phyloP scores from a whole-genome alignment of 495 filamentous ascomycete species.

The Hypoxylon lenormandii region DNA sequence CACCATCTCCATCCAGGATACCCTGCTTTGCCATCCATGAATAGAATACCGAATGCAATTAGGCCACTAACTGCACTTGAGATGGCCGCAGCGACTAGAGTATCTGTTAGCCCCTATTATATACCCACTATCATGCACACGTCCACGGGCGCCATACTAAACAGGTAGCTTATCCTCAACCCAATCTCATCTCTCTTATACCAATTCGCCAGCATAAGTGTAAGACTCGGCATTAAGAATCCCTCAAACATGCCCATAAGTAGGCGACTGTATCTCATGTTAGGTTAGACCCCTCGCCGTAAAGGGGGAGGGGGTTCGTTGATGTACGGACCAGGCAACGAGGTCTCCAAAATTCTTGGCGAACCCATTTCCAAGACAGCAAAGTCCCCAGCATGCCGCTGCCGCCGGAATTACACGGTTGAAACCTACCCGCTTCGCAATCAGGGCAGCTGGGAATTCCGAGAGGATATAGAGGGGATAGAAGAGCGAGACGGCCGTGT shows the following conservation, averaged over 20 bases:
- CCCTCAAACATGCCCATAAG: slow-evolving; percentile 52
- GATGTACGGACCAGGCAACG: slow-evolving; percentile 18
- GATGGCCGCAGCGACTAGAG: slow-evolving; percentile 44
- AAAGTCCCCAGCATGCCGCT: slow-evolving; percentile 50
- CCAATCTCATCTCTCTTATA: slow-evolving; percentile 53
- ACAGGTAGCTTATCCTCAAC: slow-evolving; percentile 47
- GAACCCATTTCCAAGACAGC: slow-evolving; percentile 50
- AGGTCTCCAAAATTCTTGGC: slow-evolving; percentile 47
- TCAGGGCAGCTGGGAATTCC: slow-evolving; percentile 48
- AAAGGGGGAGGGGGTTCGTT: no score
- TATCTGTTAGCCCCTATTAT: slow-evolving; percentile 1
- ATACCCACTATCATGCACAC: background rate
- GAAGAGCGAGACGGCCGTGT: slow-evolving; percentile 52
- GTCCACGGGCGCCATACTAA: slow-evolving; percentile 23
- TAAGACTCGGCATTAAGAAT: slow-evolving; percentile 50
- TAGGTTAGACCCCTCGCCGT: no score
- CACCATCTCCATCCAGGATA: slow-evolving; percentile 58
- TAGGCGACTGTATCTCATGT: slow-evolving; percentile 20
- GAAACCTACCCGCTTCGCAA: slow-evolving; percentile 50
- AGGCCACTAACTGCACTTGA: slow-evolving; percentile 56
- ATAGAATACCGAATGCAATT: slow-evolving; percentile 63
- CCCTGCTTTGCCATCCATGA: slow-evolving; percentile 53
- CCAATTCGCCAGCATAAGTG: slow-evolving; percentile 51
- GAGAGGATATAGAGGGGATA: slow-evolving; percentile 51
- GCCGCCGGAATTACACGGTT: slow-evolving; percentile 47